Percentiles rank a stretch among this genome's conserved stretches.
These are phyloP conservation scores for Sclerotiophoma versabilis DNA, from an alignment of 2,329 filamentous ascomycete genomes.

Conservation along the genomic window DNA sequence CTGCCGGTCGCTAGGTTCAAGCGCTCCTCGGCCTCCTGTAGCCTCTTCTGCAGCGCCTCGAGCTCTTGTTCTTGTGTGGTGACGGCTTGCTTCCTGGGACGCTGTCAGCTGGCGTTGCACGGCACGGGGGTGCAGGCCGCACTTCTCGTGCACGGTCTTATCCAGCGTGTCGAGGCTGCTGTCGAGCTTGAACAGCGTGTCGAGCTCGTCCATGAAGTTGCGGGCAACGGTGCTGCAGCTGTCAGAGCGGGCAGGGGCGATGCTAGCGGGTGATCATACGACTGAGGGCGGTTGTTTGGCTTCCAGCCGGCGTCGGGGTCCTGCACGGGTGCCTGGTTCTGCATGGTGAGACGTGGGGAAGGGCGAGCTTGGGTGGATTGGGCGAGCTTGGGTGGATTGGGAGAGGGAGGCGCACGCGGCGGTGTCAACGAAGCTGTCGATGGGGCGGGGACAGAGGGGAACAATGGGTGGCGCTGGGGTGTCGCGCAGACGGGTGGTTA, in stretches of 20 bases:
- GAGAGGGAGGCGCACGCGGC: slow-evolving; percentile 9
- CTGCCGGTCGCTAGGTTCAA: slow-evolving; percentile 56
- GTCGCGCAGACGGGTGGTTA: slow-evolving; percentile 18
- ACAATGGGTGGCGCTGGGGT: slow-evolving; percentile 3
- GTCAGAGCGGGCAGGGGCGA: slow-evolving; percentile 34
- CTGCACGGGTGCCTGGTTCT: slow-evolving; percentile 19
- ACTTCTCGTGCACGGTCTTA: slow-evolving; percentile 83
- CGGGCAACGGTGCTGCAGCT: slow-evolving; percentile 78
- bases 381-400: slow-evolving; percentile 12
- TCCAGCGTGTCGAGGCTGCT: slow-evolving; percentile 77
- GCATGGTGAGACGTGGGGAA: slow-evolving; percentile 34
- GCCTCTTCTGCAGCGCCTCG: slow-evolving; percentile 80
- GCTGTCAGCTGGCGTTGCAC: slow-evolving; percentile 14
- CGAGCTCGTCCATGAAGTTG: slow-evolving; percentile 84
- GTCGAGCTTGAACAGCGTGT: slow-evolving; percentile 89
- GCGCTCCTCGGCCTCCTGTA: slow-evolving; percentile 84
- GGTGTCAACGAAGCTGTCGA: neutral
- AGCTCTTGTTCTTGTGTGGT: slow-evolving; percentile 78
- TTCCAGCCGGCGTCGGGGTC: slow-evolving; percentile 77
- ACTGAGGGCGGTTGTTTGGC: slow-evolving; percentile 81
- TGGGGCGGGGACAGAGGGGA: neutral
- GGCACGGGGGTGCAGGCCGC: slow-evolving; percentile 44
- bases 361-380: slow-evolving; percentile 15
- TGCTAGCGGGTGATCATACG: slow-evolving; percentile 63
- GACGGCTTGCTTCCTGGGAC: slow-evolving; percentile 77